phyloP scores from a whole-genome alignment of 2,329 filamentous ascomycete species.

The Hypoxylon sp. region DNA sequence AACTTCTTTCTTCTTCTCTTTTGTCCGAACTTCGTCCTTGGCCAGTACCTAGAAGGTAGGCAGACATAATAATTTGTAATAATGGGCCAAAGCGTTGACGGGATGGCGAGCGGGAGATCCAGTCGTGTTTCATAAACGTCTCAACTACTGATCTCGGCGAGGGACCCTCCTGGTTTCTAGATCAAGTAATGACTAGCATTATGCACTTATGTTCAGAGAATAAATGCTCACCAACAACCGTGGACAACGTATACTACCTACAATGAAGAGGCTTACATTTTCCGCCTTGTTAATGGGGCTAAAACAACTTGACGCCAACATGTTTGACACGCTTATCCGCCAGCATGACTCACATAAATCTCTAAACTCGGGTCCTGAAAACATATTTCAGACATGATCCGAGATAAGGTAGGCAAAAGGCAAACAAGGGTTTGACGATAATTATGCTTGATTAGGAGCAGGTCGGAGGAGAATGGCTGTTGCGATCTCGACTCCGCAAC shows the following conservation, averaged over 20 bases:
- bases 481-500: conserved; percentile 38
- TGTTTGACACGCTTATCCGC: conserved; percentile 9
- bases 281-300: conserved; percentile 12
- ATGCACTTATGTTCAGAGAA: conserved; percentile 7
- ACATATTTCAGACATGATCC: conserved; percentile 36
- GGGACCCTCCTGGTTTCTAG: conserved; percentile 16
- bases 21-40: conserved; percentile 5
- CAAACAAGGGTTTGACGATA: conserved; percentile 33
- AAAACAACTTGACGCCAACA: conserved; percentile 25
- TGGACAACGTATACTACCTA: not conserved
- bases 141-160: conserved; percentile 38
- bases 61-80: conserved; percentile 34
- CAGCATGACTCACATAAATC: conserved; percentile 29
- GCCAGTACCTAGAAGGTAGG: conserved; percentile 3
- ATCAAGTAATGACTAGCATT: conserved; percentile 25
- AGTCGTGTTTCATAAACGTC: conserved; percentile 50
- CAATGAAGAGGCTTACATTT: not conserved
- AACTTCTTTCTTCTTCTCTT: conserved; percentile 11
- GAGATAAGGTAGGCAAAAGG: conserved; percentile 30
- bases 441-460: conserved; percentile 48
- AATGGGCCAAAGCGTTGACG: conserved; percentile 36
- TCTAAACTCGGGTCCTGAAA: conserved; percentile 22
- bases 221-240: conserved; percentile 21
- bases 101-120: conserved; percentile 25
- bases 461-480: conserved; percentile 33